These are phyloP conservation scores for Apiospora saccharicola DNA, from an alignment of 2,329 filamentous ascomycete species.

Conservation along the genomic window DNA sequence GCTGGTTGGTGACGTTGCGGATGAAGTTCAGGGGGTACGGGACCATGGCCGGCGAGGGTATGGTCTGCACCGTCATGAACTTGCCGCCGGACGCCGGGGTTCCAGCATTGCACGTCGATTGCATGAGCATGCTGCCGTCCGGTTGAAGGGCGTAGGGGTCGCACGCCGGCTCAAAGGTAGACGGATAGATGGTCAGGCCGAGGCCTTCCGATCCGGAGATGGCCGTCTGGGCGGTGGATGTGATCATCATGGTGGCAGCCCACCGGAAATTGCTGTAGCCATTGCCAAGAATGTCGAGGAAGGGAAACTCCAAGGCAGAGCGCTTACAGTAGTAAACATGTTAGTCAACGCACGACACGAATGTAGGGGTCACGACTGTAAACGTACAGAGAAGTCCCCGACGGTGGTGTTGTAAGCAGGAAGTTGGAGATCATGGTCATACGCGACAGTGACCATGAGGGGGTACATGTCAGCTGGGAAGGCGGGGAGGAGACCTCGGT, in stretches of 20 bases:
- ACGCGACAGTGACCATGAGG: slow-evolving; percentile 55
- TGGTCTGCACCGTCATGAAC: slow-evolving; percentile 42
- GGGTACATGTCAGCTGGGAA: slow-evolving; percentile 62
- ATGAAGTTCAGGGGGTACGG: slow-evolving; percentile 52
- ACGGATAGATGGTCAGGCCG: slow-evolving; percentile 51
- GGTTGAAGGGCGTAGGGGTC: slow-evolving; percentile 53
- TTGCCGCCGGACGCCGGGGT: slow-evolving; percentile 22
- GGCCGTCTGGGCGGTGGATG: slow-evolving; percentile 49
- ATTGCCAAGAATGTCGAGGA: slow-evolving; percentile 60
- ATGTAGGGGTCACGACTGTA: not conserved
- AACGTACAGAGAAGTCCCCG: slow-evolving; percentile 56
- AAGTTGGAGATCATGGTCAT: slow-evolving; percentile 59
- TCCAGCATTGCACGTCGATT: not conserved
- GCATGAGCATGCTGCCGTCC: slow-evolving; percentile 35
- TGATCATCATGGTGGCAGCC: slow-evolving; percentile 56
- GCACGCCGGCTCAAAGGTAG: slow-evolving; percentile 54
- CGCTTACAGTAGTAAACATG: slow-evolving; percentile 47
- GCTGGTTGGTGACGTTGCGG: slow-evolving; percentile 62
- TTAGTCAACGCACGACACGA: slow-evolving; percentile 6
- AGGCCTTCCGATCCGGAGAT: slow-evolving; percentile 54
- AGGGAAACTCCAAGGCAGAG: slow-evolving; percentile 61
- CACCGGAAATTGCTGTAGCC: slow-evolving; percentile 60
- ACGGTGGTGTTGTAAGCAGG: slow-evolving; percentile 48
- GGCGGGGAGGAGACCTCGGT: slow-evolving; percentile 53
- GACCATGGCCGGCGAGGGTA: slow-evolving; percentile 26